phyloP scores from a whole-genome alignment of 805 yeast species.

The Diddensiella caesifluorescens region DNA sequence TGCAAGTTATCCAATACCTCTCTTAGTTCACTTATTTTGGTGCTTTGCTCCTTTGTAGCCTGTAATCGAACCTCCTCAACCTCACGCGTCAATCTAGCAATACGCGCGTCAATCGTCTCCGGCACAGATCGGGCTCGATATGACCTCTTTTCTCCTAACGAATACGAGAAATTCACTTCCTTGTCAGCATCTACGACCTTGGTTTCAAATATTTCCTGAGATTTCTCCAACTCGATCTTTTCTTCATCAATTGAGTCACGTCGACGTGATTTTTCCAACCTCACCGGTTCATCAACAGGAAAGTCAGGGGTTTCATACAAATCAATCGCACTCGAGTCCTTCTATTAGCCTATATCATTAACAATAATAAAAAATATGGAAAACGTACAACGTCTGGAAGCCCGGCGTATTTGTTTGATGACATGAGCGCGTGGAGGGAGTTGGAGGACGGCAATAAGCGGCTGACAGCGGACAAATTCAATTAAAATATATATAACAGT shows the following conservation, averaged over 20 bases:
- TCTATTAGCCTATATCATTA: background rate
- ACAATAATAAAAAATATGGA: background rate
- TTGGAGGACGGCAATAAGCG: no score
- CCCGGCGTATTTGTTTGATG: conserved; percentile 17
- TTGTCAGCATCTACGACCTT: conserved; percentile 15
- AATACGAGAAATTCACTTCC: conserved; percentile 16
- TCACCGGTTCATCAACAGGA: background rate
- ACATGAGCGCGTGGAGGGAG: no score
- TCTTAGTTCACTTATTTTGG: conserved; percentile 17
- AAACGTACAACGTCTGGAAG: conserved; percentile 21
- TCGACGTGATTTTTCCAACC: conserved; percentile 1
- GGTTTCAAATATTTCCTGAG: conserved; percentile 11
- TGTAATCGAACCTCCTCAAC: conserved; percentile 16
- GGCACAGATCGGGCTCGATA: conserved; percentile 9
- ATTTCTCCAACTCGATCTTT: background rate
- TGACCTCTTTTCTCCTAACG: conserved; percentile 1
- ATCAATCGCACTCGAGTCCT: conserved; percentile 7
- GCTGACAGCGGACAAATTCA: no score
- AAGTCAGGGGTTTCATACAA: conserved; percentile 19
- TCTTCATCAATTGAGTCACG: conserved; percentile 11
- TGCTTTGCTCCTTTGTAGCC: conserved; percentile 21
- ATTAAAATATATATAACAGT: no score
- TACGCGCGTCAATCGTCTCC: conserved; percentile 17
- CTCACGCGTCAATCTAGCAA: conserved; percentile 19
- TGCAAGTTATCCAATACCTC: conserved; percentile 7